Percentiles rank a stretch among this genome's conserved stretches.
Evolutionary conservation across 1,284 basidiomycete genomes (phyloP).

Genomic region (Sanghuangporus baumii): DNA sequence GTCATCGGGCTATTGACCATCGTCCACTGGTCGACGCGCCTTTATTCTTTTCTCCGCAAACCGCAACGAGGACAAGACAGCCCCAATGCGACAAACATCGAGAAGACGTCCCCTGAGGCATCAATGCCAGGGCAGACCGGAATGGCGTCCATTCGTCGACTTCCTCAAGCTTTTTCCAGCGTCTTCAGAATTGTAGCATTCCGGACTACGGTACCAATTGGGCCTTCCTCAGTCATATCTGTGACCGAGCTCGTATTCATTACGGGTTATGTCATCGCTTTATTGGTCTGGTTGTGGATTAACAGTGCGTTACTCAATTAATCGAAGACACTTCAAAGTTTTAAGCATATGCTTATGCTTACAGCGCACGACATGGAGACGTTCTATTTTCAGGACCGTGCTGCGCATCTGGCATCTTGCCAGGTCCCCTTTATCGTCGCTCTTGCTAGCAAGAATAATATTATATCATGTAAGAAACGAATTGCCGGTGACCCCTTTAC

Average conservation of each 20-base stretch:
- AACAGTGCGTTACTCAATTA: constrained; percentile 32
- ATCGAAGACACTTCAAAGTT: not conserved
- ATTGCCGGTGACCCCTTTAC: not conserved
- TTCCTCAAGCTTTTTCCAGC: constrained; percentile 31
- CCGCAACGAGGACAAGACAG: constrained; percentile 8
- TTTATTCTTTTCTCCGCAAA: constrained; percentile 12
- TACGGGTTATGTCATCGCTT: constrained; percentile 35
- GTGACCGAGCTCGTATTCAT: constrained; percentile 40
- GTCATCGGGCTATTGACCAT: constrained; percentile 35
- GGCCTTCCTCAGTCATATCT: constrained; percentile 30
- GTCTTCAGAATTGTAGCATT: constrained; percentile 39
- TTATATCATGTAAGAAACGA: constrained; percentile 34
- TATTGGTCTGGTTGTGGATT: constrained; percentile 36
- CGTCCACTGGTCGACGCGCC: constrained; percentile 22
- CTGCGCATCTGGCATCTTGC: constrained; percentile 35
- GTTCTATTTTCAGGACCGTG: constrained; percentile 33
- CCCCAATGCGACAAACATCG: not conserved
- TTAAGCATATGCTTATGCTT: not conserved
- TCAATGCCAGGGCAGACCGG: constrained; percentile 21
- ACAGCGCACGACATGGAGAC: constrained; percentile 25
- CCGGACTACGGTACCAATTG: constrained; percentile 37
- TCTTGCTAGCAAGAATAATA: constrained; percentile 42
- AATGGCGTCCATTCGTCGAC: constrained; percentile 27
- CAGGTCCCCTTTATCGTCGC: constrained; percentile 41
- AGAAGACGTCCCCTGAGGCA: constrained; percentile 23